Evolutionary conservation across 1,284 basidiomycete species (phyloP), one percentile per base, ranked within the genome.

Genomic region (Ceratobasidium sp.): DNA sequence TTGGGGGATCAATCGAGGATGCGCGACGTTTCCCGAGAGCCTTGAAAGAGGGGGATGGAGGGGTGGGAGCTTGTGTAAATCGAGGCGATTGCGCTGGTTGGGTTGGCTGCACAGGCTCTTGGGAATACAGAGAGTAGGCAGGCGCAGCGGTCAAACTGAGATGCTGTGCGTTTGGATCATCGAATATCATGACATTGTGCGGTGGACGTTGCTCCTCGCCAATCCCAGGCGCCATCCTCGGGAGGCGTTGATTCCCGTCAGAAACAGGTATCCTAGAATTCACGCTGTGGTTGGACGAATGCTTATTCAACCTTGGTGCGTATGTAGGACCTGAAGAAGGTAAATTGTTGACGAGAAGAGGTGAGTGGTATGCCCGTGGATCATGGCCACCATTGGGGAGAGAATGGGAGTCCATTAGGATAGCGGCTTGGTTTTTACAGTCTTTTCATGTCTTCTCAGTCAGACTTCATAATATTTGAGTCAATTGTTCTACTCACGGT

Each of bases 1-100:
- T 10, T 28, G 64, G 64, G 21, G 64, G 50, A 6, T 69, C 64
- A 39, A 69, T 57, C 34, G 52, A 55, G 26, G 64, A 55, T 18
- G 64, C 65, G 6, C 67, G 72, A 52, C 72, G 72, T 41, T 73
- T 73, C 8, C 72, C 72, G 39, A 73, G 67, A 10, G 72, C 72
- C 43, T 73, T 73, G 30, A 43, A 59, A 12, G 72, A 73, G 6
- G 64, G 64, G 4, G 64, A 69, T 28, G 50, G 64, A 69, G 64
- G 64, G 26, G 45, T 26, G 14, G 64, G 64, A 26, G 39, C 64
- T 41, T 18, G 21, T 10, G 39, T 23, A 45, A 55, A 32, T 2
- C 39, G 28, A 26, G 28, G 16, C 16, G 23, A n/a, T n/a, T 55
- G 52, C 34, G 52, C 10, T 28, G 6, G 26, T 55, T 52, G 48